These are phyloP conservation scores for Penicillium sp. DNA, from an alignment of 2,329 filamentous ascomycete species.

Conservation along the genomic window DNA sequence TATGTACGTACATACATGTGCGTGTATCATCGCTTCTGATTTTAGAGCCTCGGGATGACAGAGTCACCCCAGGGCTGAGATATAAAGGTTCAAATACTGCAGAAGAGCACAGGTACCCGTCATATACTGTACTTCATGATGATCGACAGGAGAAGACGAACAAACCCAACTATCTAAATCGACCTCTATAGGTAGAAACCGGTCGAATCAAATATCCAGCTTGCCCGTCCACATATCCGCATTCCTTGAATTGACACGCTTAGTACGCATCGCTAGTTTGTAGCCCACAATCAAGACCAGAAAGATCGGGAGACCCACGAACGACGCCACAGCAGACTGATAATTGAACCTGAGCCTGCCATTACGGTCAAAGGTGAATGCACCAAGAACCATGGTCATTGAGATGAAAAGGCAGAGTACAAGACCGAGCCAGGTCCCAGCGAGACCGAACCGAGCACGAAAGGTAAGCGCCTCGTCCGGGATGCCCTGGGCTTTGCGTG, in stretches of 20 bases:
- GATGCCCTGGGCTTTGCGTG: constrained; percentile 61
- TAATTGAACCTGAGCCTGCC: constrained; percentile 60
- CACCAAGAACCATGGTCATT: constrained; percentile 76
- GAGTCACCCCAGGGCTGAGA: too few species aligned
- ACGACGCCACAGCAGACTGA: constrained; percentile 73
- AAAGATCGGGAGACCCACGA: constrained; percentile 74
- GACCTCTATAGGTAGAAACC: neutral
- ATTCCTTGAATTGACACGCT: constrained; percentile 56
- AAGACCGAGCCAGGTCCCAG: constrained; percentile 67
- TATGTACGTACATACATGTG: too few species aligned
- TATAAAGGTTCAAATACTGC: too few species aligned
- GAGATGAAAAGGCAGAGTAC: constrained; percentile 70
- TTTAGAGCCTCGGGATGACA: too few species aligned
- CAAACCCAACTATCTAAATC: too few species aligned
- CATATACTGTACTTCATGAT: too few species aligned
- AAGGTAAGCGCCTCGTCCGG: constrained; percentile 60
- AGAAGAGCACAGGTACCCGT: too few species aligned
- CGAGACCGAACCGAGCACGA: constrained; percentile 68
- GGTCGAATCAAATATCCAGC: neutral
- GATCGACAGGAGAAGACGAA: neutral
- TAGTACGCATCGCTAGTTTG: constrained; percentile 58
- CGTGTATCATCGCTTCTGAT: too few species aligned
- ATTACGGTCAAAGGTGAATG: constrained; percentile 56
- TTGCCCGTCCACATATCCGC: constrained; percentile 62
- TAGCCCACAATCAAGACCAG: constrained; percentile 67